Base-by-base conservation (phyloP, 2,329 filamentous ascomycete genomes). In the Thermothelomyces thermophilus region DNA sequence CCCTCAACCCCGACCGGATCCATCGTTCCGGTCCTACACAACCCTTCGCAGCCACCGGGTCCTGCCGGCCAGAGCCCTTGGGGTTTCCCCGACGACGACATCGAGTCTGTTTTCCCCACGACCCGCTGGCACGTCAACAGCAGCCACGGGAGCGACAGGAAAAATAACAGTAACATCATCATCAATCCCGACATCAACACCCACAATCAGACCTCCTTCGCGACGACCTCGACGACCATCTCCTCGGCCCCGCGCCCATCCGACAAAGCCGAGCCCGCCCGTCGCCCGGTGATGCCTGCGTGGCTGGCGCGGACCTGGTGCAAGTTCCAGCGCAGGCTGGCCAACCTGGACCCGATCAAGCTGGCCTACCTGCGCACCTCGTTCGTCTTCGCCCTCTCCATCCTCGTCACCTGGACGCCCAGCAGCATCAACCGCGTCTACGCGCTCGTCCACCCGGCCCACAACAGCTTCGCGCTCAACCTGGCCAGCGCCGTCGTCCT, bases 361-460 rank as follows among this genome's bases (percentile, higher is more conserved):
- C 67, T 79, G 4, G 77, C 78, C 9, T 82, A 82, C 59, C 69
- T 82, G 37, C 73, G 77, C 13, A 82, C 79, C 7, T 80, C 76
- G 22, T 79, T 81, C 59, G 73, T 82, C 10, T 82, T 82, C 58
- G 76, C 77, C 41, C 70, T 82, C 51, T 80, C 76, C 41, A 77
- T 82, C 22, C 67, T 82, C 30, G 75, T 81, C 36, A 82, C 79
- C 3, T 82, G 79, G 78, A 80, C 77, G 3, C 79, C 79, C 5
- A 86, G 82, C 57, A 86, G 82, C 51, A 74, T 87, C 62, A 91
- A 91, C 66, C 76, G 86, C 26, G 78, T 90, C 24, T 84, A 89
- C 66, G 77, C 80, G 55, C 75, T 89, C 55, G 67, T 81, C 7
- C 67, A 77, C 44, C 77, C 78, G 0, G 62, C 72, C 11, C 59